phyloP scores from a whole-genome alignment of 2,329 filamentous ascomycete genomes.

The Cryphonectria parasitica region DNA sequence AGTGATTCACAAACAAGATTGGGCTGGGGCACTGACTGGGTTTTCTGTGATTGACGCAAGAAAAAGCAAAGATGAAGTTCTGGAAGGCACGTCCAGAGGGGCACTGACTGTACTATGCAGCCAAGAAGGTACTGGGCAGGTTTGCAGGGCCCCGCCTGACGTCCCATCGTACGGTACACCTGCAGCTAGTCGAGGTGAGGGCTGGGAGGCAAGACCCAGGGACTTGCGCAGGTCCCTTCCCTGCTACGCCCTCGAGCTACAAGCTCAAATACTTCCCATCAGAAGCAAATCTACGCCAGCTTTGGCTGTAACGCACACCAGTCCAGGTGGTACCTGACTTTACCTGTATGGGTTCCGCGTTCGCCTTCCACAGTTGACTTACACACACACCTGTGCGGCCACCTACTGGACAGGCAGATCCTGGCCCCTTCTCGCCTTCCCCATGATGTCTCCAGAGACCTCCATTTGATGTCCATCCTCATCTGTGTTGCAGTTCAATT shows the following conservation, averaged over 20 bases:
- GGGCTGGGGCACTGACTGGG: constrained; percentile 17
- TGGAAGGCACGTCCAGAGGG: constrained; percentile 1
- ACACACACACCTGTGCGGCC: constrained; percentile 19
- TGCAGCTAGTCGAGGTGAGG: constrained; percentile 16
- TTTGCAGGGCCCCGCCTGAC: background rate
- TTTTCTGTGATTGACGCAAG: background rate
- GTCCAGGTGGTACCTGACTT: constrained; percentile 19
- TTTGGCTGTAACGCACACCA: constrained; percentile 16
- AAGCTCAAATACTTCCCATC: constrained; percentile 19
- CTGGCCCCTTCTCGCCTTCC: background rate
- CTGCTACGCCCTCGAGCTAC: constrained; percentile 15
- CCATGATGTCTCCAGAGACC: background rate
- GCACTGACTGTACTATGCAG: background rate
- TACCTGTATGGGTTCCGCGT: constrained; percentile 4
- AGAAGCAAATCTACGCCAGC: constrained; percentile 3
- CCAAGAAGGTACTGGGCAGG: background rate
- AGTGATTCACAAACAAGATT: constrained; percentile 24
- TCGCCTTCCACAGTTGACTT: constrained; percentile 14
- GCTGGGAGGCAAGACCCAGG: constrained; percentile 8
- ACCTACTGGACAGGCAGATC: background rate
- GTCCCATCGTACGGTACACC: constrained; percentile 1
- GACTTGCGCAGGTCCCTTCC: background rate
- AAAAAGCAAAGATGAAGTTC: background rate
- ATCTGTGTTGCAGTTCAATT: background rate
- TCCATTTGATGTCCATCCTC: constrained; percentile 3